These are phyloP conservation scores for Alopecurus myosuroides DNA, from an alignment of 176 grass and related monocot species.

Conservation along the genomic window DNA sequence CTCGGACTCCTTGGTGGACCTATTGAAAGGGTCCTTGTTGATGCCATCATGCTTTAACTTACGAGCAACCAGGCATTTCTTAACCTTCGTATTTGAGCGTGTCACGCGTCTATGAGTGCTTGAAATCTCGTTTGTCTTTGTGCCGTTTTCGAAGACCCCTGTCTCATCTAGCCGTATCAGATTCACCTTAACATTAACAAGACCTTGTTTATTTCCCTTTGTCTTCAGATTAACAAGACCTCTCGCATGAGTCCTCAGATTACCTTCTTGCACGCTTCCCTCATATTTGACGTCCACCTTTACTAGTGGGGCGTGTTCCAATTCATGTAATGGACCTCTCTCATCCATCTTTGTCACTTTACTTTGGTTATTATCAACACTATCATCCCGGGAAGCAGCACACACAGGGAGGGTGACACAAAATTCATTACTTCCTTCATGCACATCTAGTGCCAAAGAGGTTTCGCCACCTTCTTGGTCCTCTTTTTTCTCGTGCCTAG, in stretches of 20 bases:
- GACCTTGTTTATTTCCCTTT: background rate
- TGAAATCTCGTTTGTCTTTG: background rate
- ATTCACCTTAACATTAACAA: background rate
- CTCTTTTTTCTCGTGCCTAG: background rate
- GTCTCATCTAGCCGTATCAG: background rate
- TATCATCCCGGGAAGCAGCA: constrained; percentile 17
- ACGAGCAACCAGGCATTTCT: background rate
- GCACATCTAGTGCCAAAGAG: constrained; percentile 14
- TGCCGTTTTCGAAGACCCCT: background rate
- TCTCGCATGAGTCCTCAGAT: background rate
- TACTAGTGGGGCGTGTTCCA: background rate
- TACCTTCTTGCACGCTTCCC: background rate
- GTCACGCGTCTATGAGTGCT: background rate
- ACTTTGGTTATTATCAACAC: constrained; percentile 22
- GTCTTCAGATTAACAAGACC: background rate
- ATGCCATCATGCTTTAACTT: background rate
- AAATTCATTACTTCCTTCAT: constrained; percentile 21
- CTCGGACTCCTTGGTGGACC: background rate
- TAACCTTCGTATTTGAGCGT: background rate
- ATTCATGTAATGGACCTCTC: background rate
- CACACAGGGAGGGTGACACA: constrained; percentile 31
- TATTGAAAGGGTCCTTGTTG: background rate
- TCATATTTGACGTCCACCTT: background rate
- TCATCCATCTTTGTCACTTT: constrained; percentile 31
- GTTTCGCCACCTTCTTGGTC: constrained; percentile 17